phyloP scores from a whole-genome alignment of 2,329 filamentous ascomycete species.

The Helminthosporium solani region DNA sequence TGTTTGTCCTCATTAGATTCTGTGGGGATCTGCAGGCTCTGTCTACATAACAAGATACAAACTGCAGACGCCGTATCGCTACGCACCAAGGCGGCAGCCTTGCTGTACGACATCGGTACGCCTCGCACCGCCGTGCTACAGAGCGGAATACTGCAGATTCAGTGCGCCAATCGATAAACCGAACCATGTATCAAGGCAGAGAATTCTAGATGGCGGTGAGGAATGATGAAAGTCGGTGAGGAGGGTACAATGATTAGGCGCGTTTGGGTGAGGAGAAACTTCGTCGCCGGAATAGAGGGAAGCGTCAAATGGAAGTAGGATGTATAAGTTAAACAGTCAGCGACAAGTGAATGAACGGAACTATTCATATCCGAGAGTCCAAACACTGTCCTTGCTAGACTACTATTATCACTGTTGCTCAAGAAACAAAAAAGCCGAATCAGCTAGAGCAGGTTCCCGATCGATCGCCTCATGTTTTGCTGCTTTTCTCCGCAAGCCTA shows the following conservation, averaged over 20 bases:
- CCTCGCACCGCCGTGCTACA: background rate
- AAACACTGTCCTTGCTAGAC: no score
- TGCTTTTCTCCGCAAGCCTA: background rate
- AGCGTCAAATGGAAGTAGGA: no score
- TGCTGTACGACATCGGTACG: constrained; percentile 5
- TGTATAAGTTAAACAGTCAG: no score
- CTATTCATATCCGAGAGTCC: no score
- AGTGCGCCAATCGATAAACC: no score
- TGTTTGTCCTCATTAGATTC: background rate
- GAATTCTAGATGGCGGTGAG: constrained; percentile 14
- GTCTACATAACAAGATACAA: background rate
- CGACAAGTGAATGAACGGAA: no score
- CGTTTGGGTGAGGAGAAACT: no score
- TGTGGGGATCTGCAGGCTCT: background rate
- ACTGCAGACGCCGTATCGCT: background rate
- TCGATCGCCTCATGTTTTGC: no score
- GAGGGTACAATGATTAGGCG: constrained; percentile 9
- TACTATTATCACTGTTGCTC: no score
- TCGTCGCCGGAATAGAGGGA: no score
- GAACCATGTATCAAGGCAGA: background rate
- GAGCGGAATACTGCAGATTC: background rate
- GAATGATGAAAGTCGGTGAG: constrained; percentile 16
- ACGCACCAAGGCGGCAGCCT: background rate
- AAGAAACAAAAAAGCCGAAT: no score
- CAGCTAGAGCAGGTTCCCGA: no score